Evolutionary conservation across 805 yeast genomes (phyloP).

Genomic region (Candida maltosa): DNA sequence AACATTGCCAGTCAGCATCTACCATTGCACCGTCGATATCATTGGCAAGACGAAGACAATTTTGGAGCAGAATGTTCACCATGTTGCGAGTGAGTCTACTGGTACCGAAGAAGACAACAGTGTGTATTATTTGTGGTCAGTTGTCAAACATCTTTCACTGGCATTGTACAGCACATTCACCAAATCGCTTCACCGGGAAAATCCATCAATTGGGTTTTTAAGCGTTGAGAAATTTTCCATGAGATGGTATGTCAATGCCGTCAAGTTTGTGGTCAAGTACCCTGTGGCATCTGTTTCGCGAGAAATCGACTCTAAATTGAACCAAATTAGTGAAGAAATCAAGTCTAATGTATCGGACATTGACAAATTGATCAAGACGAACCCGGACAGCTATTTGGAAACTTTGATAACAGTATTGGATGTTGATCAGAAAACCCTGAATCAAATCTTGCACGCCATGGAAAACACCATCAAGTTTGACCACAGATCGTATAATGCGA

Average conservation of each 20-base stretch:
- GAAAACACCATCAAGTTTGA: constrained; percentile 8
- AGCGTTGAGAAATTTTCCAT: background rate
- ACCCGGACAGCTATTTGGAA: constrained; percentile 1
- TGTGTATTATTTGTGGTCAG: constrained; percentile 8
- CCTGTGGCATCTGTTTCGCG: constrained; percentile 21
- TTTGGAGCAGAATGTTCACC: constrained; percentile 4
- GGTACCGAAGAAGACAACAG: constrained; percentile 16
- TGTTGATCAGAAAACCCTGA: background rate
- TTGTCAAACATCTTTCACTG: constrained; percentile 7
- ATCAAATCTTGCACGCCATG: constrained; percentile 6
- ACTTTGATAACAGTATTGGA: constrained; percentile 1
- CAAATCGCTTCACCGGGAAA: constrained; percentile 8
- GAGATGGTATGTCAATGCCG: constrained; percentile 3
- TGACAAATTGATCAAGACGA: constrained; percentile 21
- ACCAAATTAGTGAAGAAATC: constrained; percentile 18
- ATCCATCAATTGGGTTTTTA: constrained; percentile 15
- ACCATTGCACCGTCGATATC: constrained; percentile 11
- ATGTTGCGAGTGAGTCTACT: background rate
- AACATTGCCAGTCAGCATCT: constrained; percentile 26
- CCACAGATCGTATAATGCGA: constrained; percentile 5
- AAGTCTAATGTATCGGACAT: constrained; percentile 18
- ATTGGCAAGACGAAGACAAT: constrained; percentile 1
- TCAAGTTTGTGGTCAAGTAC: constrained; percentile 10
- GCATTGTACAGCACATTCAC: constrained; percentile 7
- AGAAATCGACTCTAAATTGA: constrained; percentile 23